Conservation (phyloP, 176 grass and related monocot genomes). For the Leersia perrieri region DNA sequence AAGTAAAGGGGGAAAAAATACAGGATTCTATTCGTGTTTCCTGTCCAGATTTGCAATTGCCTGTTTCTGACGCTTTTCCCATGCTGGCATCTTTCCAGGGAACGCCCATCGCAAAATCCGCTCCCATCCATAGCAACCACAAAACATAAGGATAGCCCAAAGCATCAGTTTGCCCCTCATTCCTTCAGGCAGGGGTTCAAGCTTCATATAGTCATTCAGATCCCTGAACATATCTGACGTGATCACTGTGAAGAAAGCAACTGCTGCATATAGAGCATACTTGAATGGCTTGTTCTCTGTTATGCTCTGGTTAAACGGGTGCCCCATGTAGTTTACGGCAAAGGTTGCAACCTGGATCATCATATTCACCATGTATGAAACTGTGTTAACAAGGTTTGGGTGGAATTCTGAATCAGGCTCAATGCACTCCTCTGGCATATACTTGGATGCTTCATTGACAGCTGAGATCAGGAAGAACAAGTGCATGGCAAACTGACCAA, state of each 20-base stretch:
- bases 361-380: conserved; percentile 99
- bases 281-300: conserved; percentile 96
- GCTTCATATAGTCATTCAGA: conserved; percentile 86
- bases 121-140: conserved; percentile 94
- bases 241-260: conserved; percentile 90
- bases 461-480: conserved; percentile 76
- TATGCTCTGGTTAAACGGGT: conserved; percentile 92
- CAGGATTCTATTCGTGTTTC: conserved; percentile 53
- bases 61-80: conserved; percentile 83
- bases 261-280: conserved; percentile 75
- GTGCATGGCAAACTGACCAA: conserved; percentile 98
- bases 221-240: conserved; percentile 91
- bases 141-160: conserved; percentile 85
- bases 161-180: conserved; percentile 89
- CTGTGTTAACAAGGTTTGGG: conserved; percentile 95
- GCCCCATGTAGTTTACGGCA: conserved; percentile 99
- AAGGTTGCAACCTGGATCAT: conserved; percentile 99
- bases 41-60: conserved; percentile 63
- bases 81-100: conserved; percentile 85
- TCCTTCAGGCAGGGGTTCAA: conserved; percentile 73
- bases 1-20: conserved; percentile 14
- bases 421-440: conserved; percentile 96
- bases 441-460: conserved; percentile 83
- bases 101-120: conserved; percentile 73
- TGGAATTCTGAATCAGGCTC: conserved; percentile 94